Percentiles rank a stretch among this genome's conserved stretches.
phyloP scores from a whole-genome alignment of 306 rosid species.

The Geum urbanum region DNA sequence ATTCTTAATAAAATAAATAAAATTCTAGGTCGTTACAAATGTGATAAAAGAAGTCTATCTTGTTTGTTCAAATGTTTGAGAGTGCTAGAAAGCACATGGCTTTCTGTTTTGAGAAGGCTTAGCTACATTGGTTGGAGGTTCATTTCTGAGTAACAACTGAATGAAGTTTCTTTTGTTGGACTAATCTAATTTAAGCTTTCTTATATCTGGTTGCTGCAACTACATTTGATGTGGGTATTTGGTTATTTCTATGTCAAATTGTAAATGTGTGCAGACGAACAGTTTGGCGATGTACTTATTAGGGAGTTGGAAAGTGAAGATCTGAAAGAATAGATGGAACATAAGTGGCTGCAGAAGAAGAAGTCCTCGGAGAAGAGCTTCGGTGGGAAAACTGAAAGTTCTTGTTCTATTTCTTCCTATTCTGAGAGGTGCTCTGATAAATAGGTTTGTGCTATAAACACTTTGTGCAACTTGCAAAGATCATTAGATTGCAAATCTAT shows the following conservation, averaged over 20 bases:
- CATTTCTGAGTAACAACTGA: slow-evolving; percentile 6
- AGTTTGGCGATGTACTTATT: slow-evolving; percentile 28
- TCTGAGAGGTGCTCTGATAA: slow-evolving; percentile 75
- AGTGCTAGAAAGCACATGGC: slow-evolving; percentile 22
- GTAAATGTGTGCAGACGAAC: slow-evolving; percentile 34
- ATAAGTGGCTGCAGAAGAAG: slow-evolving; percentile 81
- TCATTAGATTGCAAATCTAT: no score
- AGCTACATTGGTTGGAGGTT: slow-evolving; percentile 19
- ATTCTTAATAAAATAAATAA: no score
- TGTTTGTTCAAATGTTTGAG: slow-evolving; percentile 18
- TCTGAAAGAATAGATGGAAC: slow-evolving; percentile 51
- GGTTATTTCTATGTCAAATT: slow-evolving; percentile 6
- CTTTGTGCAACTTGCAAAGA: no score
- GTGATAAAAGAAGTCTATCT: slow-evolving; percentile 26
- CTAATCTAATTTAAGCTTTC: slow-evolving; percentile 19
- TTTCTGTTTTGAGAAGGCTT: slow-evolving; percentile 24
- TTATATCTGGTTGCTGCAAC: slow-evolving; percentile 6
- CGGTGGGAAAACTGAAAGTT: slow-evolving; percentile 71
- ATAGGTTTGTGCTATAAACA: slow-evolving; percentile 39
- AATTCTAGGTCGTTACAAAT: no score
- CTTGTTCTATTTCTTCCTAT: slow-evolving; percentile 72
- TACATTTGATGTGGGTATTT: slow-evolving; percentile 19
- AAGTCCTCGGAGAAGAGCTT: slow-evolving; percentile 73
- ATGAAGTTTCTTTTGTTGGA: not conserved
- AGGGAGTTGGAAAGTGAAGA: slow-evolving; percentile 30